Conservation (phyloP, 2,329 filamentous ascomycete species). For the Septoria linicola region DNA sequence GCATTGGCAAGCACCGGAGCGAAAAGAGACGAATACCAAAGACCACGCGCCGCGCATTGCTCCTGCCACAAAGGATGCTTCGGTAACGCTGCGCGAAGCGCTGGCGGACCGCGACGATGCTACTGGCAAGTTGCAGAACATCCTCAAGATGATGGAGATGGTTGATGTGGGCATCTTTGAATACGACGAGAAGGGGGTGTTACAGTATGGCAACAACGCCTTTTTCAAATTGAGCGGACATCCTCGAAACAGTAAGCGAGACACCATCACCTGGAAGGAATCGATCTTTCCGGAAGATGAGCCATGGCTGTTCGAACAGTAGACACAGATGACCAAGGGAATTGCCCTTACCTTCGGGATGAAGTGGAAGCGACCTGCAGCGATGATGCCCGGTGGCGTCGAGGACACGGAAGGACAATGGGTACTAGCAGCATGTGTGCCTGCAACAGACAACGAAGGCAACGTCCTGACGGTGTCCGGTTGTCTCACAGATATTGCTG, state of each 20-base stretch:
- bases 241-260: constrained; percentile 6
- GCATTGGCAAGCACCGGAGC: background rate
- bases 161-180: constrained; percentile 29
- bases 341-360: constrained; percentile 25
- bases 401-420: constrained; percentile 25
- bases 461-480: constrained; percentile 25
- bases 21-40: too few relatives aligned
- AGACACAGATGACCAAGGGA: constrained; percentile 18
- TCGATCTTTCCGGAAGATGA: constrained; percentile 24
- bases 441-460: constrained; percentile 21
- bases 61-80: constrained; percentile 4
- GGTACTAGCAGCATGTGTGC: constrained; percentile 27
- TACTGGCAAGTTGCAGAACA: constrained; percentile 13
- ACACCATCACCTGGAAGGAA: constrained; percentile 17
- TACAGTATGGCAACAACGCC: constrained; percentile 28
- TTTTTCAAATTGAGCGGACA: constrained; percentile 25
- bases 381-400: constrained; percentile 7
- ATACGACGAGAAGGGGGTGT: constrained; percentile 20
- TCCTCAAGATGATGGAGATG: constrained; percentile 27
- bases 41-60: background rate
- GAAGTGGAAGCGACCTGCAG: constrained; percentile 19
- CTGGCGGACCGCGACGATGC: too few relatives aligned
- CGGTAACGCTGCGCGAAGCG: constrained; percentile 19
- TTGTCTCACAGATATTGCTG: constrained; percentile 31
- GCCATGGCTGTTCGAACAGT: constrained; percentile 15